Evolutionary conservation across 2,329 filamentous ascomycete genomes (phyloP), one percentile per base, ranked within the genome.

Genomic region (Claviceps sp.): DNA sequence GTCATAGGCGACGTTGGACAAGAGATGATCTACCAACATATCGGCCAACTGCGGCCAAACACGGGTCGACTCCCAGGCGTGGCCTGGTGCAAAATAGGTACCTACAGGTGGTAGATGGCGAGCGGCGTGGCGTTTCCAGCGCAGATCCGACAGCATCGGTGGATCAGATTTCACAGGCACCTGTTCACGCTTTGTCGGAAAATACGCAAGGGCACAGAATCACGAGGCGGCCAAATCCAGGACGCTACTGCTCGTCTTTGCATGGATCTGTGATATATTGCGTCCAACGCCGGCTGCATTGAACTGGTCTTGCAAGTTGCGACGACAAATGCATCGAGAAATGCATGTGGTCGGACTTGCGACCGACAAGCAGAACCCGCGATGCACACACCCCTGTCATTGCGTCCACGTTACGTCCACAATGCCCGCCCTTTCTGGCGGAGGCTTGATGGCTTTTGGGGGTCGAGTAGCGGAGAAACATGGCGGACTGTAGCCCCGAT

Each of bases 351-450:
- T 43, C 20, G 42, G 20, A 43, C 30, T n/a, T 45, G 24, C 43
- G 43, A 30, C 43, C 24, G 24, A 45, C 43, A 45, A 26, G 14
- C 11, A 5, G 4, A 44, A 22, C 13, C 5, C 9, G 22, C 30
- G 37, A 34, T 46, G n/a, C 43, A 45, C 43, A 45, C 37, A 40
- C 46, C 46, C 34, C 34, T 14, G 16, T 2, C 42, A 6, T 22
- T 22, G 20, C 20, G 3, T 22, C 26, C 30, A 30, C 14, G 43
- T 24, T 24, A 45, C 43, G 22, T 48, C 20, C 30, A 37, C 22
- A n/a, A 43, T 43, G 38, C 37, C 52, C 52, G 52, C 52, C 52
- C 44, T 37, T 54, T 54, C 45, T 48, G 44, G 40, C 44, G 44
- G 49, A 42, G 49, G 14, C 37, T 46, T 18, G 52, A 16, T 51